Conservation (phyloP, 345 rosid genomes). For the Abelmoschus esculentus region DNA sequence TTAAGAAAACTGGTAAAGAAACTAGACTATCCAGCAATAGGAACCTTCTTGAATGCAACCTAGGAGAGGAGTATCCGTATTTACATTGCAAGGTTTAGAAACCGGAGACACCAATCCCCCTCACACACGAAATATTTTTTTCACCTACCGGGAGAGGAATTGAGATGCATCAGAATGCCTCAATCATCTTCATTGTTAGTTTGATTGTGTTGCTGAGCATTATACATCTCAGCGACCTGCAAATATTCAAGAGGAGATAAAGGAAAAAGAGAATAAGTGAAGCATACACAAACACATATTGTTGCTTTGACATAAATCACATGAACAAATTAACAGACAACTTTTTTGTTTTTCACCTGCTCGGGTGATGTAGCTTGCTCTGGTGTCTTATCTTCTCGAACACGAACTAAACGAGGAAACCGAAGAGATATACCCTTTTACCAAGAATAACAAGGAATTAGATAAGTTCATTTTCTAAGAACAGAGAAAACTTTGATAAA, state of each 20-base stretch:
- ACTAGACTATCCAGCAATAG: background rate
- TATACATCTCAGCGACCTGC: slow-evolving; percentile 87
- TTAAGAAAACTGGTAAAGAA: background rate
- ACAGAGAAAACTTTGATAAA: background rate
- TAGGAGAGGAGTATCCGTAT: background rate
- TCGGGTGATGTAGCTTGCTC: slow-evolving; percentile 79
- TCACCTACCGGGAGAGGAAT: background rate
- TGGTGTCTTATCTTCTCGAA: slow-evolving; percentile 76
- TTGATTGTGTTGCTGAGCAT: slow-evolving; percentile 63
- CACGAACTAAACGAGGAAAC: slow-evolving; percentile 77
- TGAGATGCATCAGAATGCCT: slow-evolving; percentile 7
- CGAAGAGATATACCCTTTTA: slow-evolving; percentile 80
- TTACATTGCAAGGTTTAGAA: slow-evolving; percentile 7
- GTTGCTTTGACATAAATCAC: background rate
- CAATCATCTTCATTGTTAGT: slow-evolving; percentile 57
- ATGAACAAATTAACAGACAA: background rate
- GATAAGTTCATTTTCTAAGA: background rate
- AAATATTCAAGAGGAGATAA: slow-evolving; percentile 8
- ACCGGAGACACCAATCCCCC: background rate
- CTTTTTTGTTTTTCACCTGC: slow-evolving; percentile 42
- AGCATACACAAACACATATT: background rate
- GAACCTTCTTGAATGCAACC: background rate
- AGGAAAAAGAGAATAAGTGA: background rate
- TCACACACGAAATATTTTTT: background rate
- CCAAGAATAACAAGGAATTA: slow-evolving; percentile 7